A percentile compares a stretch with the other conserved stretches of the same genome.
These are phyloP conservation scores for Diaporthe ilicicola DNA, from an alignment of 2,329 filamentous ascomycete species.

Conservation along the genomic window DNA sequence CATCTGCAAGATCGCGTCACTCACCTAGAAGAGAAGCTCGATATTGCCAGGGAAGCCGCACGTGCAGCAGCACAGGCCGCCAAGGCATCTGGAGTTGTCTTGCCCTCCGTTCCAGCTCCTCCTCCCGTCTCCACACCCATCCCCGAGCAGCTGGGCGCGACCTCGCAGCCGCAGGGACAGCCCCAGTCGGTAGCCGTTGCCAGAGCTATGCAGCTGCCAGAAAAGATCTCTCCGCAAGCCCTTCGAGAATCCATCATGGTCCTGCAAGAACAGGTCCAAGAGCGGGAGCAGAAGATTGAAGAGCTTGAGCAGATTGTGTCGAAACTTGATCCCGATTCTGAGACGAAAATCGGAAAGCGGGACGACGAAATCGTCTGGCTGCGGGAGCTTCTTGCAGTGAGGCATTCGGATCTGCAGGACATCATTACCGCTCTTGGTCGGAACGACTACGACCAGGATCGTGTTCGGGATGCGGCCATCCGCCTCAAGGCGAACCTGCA, in stretches of 20 bases:
- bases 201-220: constrained; percentile 66
- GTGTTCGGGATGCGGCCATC: constrained; percentile 89
- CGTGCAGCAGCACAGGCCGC: constrained; percentile 83
- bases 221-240: constrained; percentile 93
- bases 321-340: constrained; percentile 77
- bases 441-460: constrained; percentile 78
- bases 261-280: constrained; percentile 94
- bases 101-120: constrained; percentile 46
- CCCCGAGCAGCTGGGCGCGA: constrained; percentile 35
- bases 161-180: constrained; percentile 37
- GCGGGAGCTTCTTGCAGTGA: constrained; percentile 88
- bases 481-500: constrained; percentile 92
- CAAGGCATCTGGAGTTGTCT: constrained; percentile 55
- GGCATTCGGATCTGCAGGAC: constrained; percentile 90
- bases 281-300: constrained; percentile 90
- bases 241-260: constrained; percentile 96
- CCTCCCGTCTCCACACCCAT: constrained; percentile 36
- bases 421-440: constrained; percentile 83
- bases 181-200: constrained; percentile 48
- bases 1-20: constrained; percentile 86
- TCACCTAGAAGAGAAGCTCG: constrained; percentile 89
- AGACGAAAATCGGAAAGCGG: constrained; percentile 85
- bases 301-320: constrained; percentile 78
- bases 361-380: constrained; percentile 96
- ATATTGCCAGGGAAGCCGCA: constrained; percentile 88